Evolutionary conservation across 768 basidiomycete genomes (phyloP).

Genomic region (Pisolithus tinctorius): DNA sequence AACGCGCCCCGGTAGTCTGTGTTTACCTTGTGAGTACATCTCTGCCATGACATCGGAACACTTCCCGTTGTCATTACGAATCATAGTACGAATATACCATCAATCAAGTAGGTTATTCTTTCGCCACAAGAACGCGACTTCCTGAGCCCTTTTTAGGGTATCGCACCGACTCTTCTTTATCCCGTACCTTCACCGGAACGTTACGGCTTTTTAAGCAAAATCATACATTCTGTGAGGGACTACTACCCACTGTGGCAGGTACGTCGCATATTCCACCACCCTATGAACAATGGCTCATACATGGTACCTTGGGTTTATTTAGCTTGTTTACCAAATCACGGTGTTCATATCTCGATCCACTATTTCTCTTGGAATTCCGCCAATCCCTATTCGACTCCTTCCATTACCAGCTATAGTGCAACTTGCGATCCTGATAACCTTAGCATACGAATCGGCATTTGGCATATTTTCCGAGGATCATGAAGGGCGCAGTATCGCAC

Average conservation of each 20-base stretch:
- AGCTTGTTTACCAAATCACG: slow-evolving; percentile 87
- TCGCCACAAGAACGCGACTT: neutral
- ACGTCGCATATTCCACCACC: slow-evolving; percentile 11
- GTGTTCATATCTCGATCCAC: slow-evolving; percentile 93
- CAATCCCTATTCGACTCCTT: slow-evolving; percentile 64
- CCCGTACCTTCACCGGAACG: slow-evolving; percentile 62
- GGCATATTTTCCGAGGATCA: slow-evolving; percentile 51
- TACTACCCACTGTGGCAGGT: slow-evolving; percentile 97
- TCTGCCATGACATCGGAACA: neutral
- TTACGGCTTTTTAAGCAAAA: slow-evolving; percentile 58
- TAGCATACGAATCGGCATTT: slow-evolving; percentile 61
- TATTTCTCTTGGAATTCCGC: slow-evolving; percentile 76
- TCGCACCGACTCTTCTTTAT: slow-evolving; percentile 86
- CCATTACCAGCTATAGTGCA: slow-evolving; percentile 74
- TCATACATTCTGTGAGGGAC: slow-evolving; percentile 82
- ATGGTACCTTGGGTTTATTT: slow-evolving; percentile 3
- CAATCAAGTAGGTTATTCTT: slow-evolving; percentile 56
- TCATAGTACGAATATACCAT: slow-evolving; percentile 86
- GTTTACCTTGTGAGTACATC: slow-evolving; percentile 49
- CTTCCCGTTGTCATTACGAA: slow-evolving; percentile 15
- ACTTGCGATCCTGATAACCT: slow-evolving; percentile 50
- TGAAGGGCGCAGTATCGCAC: slow-evolving; percentile 42
- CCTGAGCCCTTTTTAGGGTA: slow-evolving; percentile 45
- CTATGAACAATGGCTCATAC: slow-evolving; percentile 7
- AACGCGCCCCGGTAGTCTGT: slow-evolving; percentile 34